These are phyloP conservation scores for Bacidia rubella DNA, from an alignment of 495 filamentous ascomycete genomes.

Conservation along the genomic window DNA sequence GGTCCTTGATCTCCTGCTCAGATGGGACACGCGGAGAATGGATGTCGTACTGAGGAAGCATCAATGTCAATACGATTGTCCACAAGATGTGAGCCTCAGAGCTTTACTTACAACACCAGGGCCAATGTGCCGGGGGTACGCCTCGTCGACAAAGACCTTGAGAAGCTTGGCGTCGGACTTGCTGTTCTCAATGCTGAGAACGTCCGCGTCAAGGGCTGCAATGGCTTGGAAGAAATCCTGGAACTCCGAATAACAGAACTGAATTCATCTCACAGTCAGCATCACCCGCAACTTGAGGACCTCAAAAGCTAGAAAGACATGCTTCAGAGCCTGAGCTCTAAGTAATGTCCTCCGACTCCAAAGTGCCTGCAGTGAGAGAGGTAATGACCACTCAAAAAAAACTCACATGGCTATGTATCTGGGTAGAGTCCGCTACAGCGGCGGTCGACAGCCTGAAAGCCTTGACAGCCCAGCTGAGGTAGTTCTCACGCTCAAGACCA, in stretches of 20 bases:
- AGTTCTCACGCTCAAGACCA: constrained; percentile 83
- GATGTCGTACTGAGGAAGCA: constrained; percentile 99
- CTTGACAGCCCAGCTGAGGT: constrained; percentile 92
- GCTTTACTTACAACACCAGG: too few species aligned
- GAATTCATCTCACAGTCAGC: too few species aligned
- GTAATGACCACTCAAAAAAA: too few species aligned
- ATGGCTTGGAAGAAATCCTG: constrained; percentile 99
- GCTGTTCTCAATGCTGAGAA: constrained; percentile 98
- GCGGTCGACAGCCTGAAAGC: constrained; percentile 90
- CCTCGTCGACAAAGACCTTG: constrained; percentile 93
- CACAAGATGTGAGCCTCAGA: too few species aligned
- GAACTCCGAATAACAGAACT: constrained; percentile 99
- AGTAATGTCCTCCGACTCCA: too few species aligned
- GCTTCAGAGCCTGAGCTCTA: too few species aligned
- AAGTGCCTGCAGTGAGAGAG: too few species aligned
- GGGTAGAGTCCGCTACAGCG: constrained; percentile 82
- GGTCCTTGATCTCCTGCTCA: constrained; percentile 93
- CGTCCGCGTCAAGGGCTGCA: constrained; percentile 92
- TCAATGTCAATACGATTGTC: too few species aligned
- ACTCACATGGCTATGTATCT: constrained; percentile 99
- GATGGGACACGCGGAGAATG: constrained; percentile 93
- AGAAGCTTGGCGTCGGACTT: constrained; percentile 99
- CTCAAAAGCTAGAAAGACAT: too few species aligned
- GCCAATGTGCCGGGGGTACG: constrained; percentile 92
- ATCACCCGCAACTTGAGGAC: too few species aligned